A percentile compares a stretch with the other conserved stretches of the same genome.
Evolutionary conservation across 228 moss, liverwort and hornwort genomes (phyloP).

Genomic region (Sphagnum fallax): DNA sequence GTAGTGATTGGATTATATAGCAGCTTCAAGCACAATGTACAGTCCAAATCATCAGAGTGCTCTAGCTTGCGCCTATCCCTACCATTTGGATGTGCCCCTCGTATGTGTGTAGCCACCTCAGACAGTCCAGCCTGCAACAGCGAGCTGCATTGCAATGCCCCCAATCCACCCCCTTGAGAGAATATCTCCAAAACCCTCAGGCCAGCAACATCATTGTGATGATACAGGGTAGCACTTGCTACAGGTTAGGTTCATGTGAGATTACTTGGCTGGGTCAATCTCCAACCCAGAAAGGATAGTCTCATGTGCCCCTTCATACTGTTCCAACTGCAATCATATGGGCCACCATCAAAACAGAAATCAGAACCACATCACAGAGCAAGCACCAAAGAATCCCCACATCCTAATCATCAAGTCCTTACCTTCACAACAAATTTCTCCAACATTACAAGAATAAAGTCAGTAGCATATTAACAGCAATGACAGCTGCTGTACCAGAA

Average conservation of each 20-base stretch:
- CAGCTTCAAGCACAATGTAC: conserved; percentile 83
- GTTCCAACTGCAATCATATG: conserved; percentile 56
- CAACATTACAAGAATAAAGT: background rate
- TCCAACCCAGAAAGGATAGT: conserved; percentile 69
- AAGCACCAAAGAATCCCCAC: background rate
- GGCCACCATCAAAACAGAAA: background rate
- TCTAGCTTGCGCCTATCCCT: conserved; percentile 48
- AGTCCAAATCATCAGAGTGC: conserved; percentile 82
- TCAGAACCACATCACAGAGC: too few species aligned
- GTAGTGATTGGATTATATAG: conserved; percentile 81
- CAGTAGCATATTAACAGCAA: background rate
- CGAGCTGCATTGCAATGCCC: conserved; percentile 31
- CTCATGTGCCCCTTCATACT: conserved; percentile 69
- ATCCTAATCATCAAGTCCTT: background rate
- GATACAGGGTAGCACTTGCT: background rate
- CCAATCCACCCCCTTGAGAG: background rate
- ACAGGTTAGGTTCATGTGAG: background rate
- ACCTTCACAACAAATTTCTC: background rate
- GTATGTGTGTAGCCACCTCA: conserved; percentile 25
- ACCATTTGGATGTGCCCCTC: conserved; percentile 33
- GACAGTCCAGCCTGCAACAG: conserved; percentile 56
- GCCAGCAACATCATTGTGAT: too few species aligned
- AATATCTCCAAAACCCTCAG: too few species aligned
- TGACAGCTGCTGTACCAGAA: conserved; percentile 34
- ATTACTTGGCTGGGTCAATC: conserved; percentile 62